Evolutionary conservation across 805 yeast species (phyloP).

Genomic region (Metschnikowia dekortorum): DNA sequence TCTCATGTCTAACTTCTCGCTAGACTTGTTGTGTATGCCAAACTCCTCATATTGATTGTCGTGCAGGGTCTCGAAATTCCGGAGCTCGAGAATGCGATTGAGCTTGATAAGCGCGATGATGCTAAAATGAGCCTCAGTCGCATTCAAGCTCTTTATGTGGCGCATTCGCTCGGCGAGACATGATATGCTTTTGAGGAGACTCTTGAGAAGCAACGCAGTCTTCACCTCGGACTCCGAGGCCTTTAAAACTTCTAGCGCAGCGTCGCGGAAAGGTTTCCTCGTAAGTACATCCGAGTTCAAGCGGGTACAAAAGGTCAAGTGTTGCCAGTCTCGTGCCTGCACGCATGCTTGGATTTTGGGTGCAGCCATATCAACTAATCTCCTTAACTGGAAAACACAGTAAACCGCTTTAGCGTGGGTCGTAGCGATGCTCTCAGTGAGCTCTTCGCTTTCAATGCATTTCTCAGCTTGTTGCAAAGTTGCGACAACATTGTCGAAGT

Average conservation of each 20-base stretch:
- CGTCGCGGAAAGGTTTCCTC: neutral
- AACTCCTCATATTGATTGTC: constrained; percentile 5
- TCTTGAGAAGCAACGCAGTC: neutral
- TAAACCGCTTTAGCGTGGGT: constrained; percentile 2
- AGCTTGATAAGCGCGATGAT: constrained; percentile 11
- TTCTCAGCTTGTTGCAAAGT: neutral
- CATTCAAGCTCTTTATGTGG: neutral
- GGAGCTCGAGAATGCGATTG: constrained; percentile 9
- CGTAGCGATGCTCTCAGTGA: neutral
- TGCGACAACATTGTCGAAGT: neutral
- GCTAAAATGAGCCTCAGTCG: constrained; percentile 5
- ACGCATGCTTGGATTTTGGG: neutral
- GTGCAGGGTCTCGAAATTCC: constrained; percentile 4
- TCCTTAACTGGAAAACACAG: neutral
- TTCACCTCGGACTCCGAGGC: neutral
- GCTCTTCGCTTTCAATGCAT: neutral
- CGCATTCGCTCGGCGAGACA: constrained; percentile 1
- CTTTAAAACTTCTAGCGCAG: neutral
- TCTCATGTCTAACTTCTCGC: neutral
- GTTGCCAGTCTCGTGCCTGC: neutral
- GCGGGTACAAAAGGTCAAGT: neutral
- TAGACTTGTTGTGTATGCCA: neutral
- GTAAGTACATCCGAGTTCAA: neutral
- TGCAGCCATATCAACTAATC: neutral
- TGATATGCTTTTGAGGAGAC: neutral